Evolutionary conservation across 1,284 basidiomycete genomes (phyloP).

Genomic region (Blastosporella zonata): DNA sequence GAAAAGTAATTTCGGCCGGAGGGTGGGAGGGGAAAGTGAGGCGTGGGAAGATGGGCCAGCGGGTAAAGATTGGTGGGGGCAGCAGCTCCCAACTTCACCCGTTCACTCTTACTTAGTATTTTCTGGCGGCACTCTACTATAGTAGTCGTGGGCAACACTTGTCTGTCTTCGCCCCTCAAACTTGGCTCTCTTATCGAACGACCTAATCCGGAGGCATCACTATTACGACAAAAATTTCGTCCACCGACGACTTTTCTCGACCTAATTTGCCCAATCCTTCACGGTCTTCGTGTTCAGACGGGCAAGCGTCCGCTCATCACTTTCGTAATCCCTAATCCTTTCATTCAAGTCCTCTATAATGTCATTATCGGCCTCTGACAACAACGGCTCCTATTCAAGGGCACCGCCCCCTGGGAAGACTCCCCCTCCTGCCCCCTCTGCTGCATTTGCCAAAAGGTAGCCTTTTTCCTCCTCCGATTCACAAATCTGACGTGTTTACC

Average conservation of each 20-base stretch:
- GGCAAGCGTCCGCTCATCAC: constrained; percentile 38
- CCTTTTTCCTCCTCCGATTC: constrained; percentile 22
- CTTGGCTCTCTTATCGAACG: constrained; percentile 27
- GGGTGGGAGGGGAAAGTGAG: constrained; percentile 22
- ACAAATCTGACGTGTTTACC: constrained; percentile 17
- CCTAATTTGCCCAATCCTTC: constrained; percentile 45
- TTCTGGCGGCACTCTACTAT: constrained; percentile 37
- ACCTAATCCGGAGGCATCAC: constrained; percentile 21
- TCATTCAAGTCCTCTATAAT: constrained; percentile 67
- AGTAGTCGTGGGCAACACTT: constrained; percentile 38
- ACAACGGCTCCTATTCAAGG: constrained; percentile 72
- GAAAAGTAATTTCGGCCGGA: constrained; percentile 18
- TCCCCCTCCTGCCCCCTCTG: constrained; percentile 84
- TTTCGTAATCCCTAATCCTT: constrained; percentile 83
- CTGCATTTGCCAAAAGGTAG: constrained; percentile 84
- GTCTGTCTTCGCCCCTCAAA: constrained; percentile 38
- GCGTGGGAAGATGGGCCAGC: constrained; percentile 37
- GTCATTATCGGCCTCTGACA: constrained; percentile 83
- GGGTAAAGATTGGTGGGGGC: constrained; percentile 25
- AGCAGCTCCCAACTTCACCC: constrained; percentile 29
- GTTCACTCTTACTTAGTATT: constrained; percentile 42
- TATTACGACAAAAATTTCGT: constrained; percentile 34
- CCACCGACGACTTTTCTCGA: constrained; percentile 28
- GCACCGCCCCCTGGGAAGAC: constrained; percentile 77
- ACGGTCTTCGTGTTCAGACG: constrained; percentile 37